Conservation (phyloP, 2,329 filamentous ascomycete genomes). For the Botryosphaeria dothidea region DNA sequence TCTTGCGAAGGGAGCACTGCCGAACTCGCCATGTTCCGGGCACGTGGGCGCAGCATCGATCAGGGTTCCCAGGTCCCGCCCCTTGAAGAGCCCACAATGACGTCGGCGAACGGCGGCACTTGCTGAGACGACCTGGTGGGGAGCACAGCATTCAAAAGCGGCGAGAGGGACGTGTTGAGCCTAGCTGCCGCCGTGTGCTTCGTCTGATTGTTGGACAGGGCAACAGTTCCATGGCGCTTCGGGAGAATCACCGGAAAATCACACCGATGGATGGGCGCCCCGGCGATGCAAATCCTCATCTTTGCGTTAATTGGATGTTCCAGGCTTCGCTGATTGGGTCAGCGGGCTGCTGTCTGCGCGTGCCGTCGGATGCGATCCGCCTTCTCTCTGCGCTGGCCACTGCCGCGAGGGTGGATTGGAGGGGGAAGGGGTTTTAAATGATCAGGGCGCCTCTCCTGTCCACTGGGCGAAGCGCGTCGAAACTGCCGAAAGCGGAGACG, state of each 20-base stretch:
- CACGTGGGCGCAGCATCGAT: slow-evolving; percentile 18
- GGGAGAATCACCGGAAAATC: slow-evolving; percentile 21
- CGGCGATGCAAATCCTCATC: slow-evolving; percentile 19
- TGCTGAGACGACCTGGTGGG: slow-evolving; percentile 4
- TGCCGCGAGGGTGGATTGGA: slow-evolving; percentile 6
- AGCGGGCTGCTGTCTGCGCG: slow-evolving; percentile 11
- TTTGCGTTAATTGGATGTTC: slow-evolving; percentile 16
- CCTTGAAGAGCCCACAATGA: slow-evolving; percentile 18
- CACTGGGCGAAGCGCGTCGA: slow-evolving; percentile 9
- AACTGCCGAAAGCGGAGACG: slow-evolving; percentile 17
- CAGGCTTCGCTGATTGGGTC: slow-evolving; percentile 2
- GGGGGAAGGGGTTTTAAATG: slow-evolving; percentile 9
- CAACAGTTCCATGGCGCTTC: slow-evolving; percentile 4
- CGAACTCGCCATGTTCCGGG: slow-evolving; percentile 18
- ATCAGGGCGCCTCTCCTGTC: slow-evolving; percentile 5
- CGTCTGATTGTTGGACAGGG: slow-evolving; percentile 15
- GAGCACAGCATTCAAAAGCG: slow-evolving; percentile 2
- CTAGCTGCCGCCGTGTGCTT: slow-evolving; percentile 12
- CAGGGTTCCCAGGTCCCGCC: slow-evolving; percentile 14
- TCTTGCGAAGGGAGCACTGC: slow-evolving; percentile 8
- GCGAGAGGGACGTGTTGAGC: slow-evolving; percentile 11
- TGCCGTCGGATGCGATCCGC: slow-evolving; percentile 17
- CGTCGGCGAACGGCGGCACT: slow-evolving; percentile 1
- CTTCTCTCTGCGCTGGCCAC: slow-evolving; percentile 13
- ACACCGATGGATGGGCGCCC: slow-evolving; percentile 17